These are phyloP conservation scores for Dendrocalamus sinicus DNA, from an alignment of 176 grass and related monocot species.

Conservation along the genomic window DNA sequence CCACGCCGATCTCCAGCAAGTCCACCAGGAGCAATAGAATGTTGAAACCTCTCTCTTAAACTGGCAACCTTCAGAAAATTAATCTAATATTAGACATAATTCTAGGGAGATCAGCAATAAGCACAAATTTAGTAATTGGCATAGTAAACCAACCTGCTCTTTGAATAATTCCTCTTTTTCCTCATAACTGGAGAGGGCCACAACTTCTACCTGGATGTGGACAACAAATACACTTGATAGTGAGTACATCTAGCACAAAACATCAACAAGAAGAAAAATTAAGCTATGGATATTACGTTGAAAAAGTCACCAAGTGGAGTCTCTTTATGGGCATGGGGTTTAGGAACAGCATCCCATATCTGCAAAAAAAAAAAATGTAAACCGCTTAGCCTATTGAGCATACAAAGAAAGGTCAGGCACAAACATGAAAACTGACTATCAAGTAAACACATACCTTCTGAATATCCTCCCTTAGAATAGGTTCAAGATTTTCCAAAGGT, in stretches of 20 bases:
- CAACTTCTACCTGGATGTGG: slow-evolving; percentile 75
- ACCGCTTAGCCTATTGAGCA: slow-evolving; percentile 29
- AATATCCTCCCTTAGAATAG: slow-evolving; percentile 96
- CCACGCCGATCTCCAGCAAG: slow-evolving; percentile 95
- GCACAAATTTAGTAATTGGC: slow-evolving; percentile 23
- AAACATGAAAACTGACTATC: slow-evolving; percentile 17
- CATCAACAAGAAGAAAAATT: slow-evolving; percentile 34
- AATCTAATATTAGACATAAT: slow-evolving; percentile 39
- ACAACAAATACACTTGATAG: slow-evolving; percentile 37
- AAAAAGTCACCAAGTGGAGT: slow-evolving; percentile 96
- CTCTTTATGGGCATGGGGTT: slow-evolving; percentile 91
- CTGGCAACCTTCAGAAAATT: slow-evolving; percentile 66
- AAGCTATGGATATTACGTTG: slow-evolving; percentile 60
- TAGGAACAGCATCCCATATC: slow-evolving; percentile 97
- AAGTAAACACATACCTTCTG: slow-evolving; percentile 70
- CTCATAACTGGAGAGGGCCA: slow-evolving; percentile 85
- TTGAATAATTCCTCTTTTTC: slow-evolving; percentile 96
- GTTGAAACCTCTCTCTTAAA: slow-evolving; percentile 96
- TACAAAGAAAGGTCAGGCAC: slow-evolving; percentile 21
- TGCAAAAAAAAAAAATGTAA: slow-evolving; percentile 50
- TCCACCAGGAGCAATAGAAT: slow-evolving; percentile 93
- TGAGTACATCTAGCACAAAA: slow-evolving; percentile 21
- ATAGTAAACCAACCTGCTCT: slow-evolving; percentile 59
- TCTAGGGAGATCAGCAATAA: slow-evolving; percentile 26
- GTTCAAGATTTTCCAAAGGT: slow-evolving; percentile 92